These are phyloP conservation scores for Phialocephala subalpina DNA, from an alignment of 2,329 filamentous ascomycete species.

Conservation along the genomic window DNA sequence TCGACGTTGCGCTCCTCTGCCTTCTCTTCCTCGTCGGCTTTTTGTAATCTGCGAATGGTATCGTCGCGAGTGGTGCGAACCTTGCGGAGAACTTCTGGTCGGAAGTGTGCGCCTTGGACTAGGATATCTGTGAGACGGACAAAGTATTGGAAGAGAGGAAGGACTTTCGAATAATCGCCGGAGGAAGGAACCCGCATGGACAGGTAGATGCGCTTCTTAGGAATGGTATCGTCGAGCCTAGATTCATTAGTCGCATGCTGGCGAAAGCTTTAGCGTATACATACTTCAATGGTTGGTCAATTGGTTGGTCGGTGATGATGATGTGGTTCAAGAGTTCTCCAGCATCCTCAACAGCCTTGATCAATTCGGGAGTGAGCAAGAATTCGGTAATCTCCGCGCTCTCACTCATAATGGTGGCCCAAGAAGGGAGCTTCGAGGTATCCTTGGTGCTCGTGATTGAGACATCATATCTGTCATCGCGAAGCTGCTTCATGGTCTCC, in stretches of 20 bases:
- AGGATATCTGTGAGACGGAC: slow-evolving; percentile 86
- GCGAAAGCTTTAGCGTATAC: slow-evolving; percentile 41
- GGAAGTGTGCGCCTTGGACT: slow-evolving; percentile 81
- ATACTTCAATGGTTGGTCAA: slow-evolving; percentile 86
- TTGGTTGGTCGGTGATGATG: slow-evolving; percentile 88
- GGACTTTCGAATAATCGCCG: slow-evolving; percentile 68
- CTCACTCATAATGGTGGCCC: slow-evolving; percentile 96
- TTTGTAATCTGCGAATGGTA: slow-evolving; percentile 80
- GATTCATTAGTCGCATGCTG: slow-evolving; percentile 10
- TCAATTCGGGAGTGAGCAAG: slow-evolving; percentile 86
- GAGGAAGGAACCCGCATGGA: slow-evolving; percentile 74
- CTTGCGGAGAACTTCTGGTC: slow-evolving; percentile 88
- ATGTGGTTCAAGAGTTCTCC: slow-evolving; percentile 87
- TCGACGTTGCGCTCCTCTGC: slow-evolving; percentile 78
- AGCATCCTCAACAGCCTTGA: slow-evolving; percentile 78
- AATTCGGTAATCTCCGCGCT: slow-evolving; percentile 92
- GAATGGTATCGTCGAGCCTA: slow-evolving; percentile 82
- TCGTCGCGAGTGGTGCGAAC: slow-evolving; percentile 82
- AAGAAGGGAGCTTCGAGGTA: slow-evolving; percentile 84
- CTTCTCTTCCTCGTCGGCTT: slow-evolving; percentile 80
- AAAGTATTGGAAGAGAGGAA: slow-evolving; percentile 83
- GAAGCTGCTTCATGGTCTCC: slow-evolving; percentile 86
- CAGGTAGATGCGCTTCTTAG: slow-evolving; percentile 88
- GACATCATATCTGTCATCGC: slow-evolving; percentile 93
- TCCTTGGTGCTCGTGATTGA: slow-evolving; percentile 95